phyloP scores from a whole-genome alignment of 768 basidiomycete genomes.

The Melanogaster broomeanus region DNA sequence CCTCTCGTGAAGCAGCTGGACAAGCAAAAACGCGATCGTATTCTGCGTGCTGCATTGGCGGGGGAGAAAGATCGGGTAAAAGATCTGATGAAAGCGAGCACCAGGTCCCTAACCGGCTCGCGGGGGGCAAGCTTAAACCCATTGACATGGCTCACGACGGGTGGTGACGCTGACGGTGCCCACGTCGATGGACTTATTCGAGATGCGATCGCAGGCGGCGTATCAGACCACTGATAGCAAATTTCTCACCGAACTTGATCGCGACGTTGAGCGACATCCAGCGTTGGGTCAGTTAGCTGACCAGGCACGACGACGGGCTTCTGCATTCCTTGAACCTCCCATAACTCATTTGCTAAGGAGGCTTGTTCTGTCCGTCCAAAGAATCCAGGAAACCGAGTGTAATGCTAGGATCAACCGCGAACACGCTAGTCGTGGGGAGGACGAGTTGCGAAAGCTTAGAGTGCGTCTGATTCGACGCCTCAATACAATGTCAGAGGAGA shows the following conservation, averaged over 20 bases:
- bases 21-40: background rate
- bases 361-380: constrained; percentile 7
- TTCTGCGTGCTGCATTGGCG: constrained; percentile 5
- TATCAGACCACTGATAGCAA: constrained; percentile 8
- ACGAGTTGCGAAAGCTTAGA: constrained; percentile 13
- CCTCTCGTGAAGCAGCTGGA: background rate
- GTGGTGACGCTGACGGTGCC: background rate
- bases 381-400: constrained; percentile 7
- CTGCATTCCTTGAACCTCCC: background rate
- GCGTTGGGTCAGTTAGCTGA: background rate
- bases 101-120: background rate
- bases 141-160: background rate
- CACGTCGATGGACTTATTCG: constrained; percentile 4
- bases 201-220: background rate
- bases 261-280: constrained; percentile 6
- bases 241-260: constrained; percentile 12
- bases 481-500: constrained; percentile 12
- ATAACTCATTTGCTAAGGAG: constrained; percentile 7
- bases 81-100: background rate
- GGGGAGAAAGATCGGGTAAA: background rate
- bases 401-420: background rate
- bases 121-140: background rate
- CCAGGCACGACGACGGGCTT: background rate
- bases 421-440: background rate
- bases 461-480: constrained; percentile 16